Conservation (phyloP, 805 yeast species). For the Candida morakotiae region DNA sequence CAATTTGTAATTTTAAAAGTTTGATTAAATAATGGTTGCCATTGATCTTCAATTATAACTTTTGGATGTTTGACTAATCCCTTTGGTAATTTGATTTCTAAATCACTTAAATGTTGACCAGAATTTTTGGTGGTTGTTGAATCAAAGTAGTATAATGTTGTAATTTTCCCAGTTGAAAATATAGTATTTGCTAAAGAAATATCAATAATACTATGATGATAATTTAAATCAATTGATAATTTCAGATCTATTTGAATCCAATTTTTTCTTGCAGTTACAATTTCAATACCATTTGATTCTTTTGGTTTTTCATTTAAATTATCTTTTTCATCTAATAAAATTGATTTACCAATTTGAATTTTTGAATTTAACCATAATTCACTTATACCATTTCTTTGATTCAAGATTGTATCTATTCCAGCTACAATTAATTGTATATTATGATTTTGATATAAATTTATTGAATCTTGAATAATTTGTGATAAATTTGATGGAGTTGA, state of each 20-base stretch:
- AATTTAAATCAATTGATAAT: constrained; percentile 13
- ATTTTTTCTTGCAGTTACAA: constrained; percentile 31
- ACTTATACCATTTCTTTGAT: constrained; percentile 30
- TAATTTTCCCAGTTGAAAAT: constrained; percentile 29
- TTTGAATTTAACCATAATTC: constrained; percentile 35
- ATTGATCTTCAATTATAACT: constrained; percentile 19
- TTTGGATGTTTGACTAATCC: constrained; percentile 8
- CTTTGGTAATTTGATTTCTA: constrained; percentile 20
- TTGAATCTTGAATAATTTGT: constrained; percentile 25
- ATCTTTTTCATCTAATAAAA: constrained; percentile 17
- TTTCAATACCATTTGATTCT: constrained; percentile 33
- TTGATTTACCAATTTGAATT: constrained; percentile 15
- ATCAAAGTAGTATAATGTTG: constrained; percentile 31
- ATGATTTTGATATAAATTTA: constrained; percentile 19
- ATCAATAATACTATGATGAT: constrained; percentile 12
- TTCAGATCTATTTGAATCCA: constrained; percentile 32
- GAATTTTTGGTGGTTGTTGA: constrained; percentile 12
- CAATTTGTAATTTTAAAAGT: constrained; percentile 43
- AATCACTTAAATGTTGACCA: constrained; percentile 27
- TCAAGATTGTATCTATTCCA: constrained; percentile 35
- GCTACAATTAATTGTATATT: constrained; percentile 36
- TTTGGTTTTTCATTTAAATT: constrained; percentile 18
- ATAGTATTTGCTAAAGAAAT: constrained; percentile 37
- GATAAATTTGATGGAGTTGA: constrained; percentile 34
- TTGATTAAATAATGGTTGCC: constrained; percentile 28